Base-by-base conservation (phyloP, 208 protist genomes). In the Vickermania spadyakhi region DNA sequence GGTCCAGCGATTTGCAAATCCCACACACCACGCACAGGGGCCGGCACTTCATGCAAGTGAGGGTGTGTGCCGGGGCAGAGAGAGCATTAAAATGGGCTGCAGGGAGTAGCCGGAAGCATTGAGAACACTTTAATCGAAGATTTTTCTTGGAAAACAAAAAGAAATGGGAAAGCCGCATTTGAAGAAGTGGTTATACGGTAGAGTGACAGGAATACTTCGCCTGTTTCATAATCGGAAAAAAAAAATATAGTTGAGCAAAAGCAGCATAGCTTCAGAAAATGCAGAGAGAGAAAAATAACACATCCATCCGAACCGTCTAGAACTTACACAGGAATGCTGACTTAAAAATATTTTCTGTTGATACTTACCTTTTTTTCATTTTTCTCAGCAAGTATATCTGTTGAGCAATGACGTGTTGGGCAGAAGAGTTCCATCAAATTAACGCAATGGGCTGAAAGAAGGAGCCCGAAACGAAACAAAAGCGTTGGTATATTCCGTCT, bases 11-110 rank as follows among this genome's bases (percentile, higher is more conserved):
- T 50, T 80, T 69, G 5, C 79, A 76, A 28, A 88, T 23, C 0
- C 84, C 84, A 50, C 88, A 95, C 21, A 75, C 42, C 13, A 79
- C 72, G 62, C 88, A 95, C 41, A 92, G 62, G 22, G 55, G 54
- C 60, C 92, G 91, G 67, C 88, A 95, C 52, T 72, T 65, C 18
- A 76, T 54, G 55, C 88, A 95, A 2, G 60, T 1, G 68, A 73
- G 62, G 85, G 61, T 50, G 58, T 70, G 56, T 60, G 73, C 5
- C 70, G 79, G 26, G 0, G 73, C 72, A 4, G 61, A 72, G 1
- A 64, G 55, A 52, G 82, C 77, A 0, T 60, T 64, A 62, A 89
- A 95, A 66, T 95, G 81, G 28, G 60, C 73, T 4, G 81, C 71
- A 1, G 85, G 81, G 1, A 95, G 69, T 26, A 95, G 68, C 5